These are phyloP conservation scores for Alternaria solani DNA, from an alignment of 2,329 filamentous ascomycete genomes.

Conservation along the genomic window DNA sequence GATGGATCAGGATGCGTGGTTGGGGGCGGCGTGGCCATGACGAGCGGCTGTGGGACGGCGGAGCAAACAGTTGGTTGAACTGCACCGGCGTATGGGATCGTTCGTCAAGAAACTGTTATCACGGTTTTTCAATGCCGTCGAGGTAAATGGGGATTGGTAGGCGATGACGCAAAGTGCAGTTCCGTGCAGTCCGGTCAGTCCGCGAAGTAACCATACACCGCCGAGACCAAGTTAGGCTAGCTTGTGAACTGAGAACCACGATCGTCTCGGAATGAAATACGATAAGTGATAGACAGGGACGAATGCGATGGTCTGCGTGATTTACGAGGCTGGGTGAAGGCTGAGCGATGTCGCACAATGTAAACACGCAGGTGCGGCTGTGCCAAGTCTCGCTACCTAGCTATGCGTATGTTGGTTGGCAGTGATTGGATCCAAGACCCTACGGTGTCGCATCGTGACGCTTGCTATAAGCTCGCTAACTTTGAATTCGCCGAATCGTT, in stretches of 20 bases:
- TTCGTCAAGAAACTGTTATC: background rate
- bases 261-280: background rate
- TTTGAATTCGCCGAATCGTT: no score
- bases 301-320: background rate
- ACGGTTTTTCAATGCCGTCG: background rate
- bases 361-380: background rate
- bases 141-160: background rate
- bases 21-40: background rate
- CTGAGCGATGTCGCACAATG: background rate
- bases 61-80: background rate
- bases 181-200: background rate
- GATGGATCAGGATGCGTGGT: background rate
- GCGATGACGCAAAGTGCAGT: background rate
- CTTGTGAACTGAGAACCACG: accelerated
- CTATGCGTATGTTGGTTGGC: background rate
- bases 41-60: background rate
- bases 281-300: background rate
- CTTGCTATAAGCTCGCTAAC: background rate
- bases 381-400: background rate
- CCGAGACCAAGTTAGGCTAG: background rate
- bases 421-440: background rate
- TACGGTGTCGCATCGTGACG: background rate
- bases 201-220: background rate
- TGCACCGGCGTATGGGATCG: background rate
- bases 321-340: background rate